Conservation (phyloP, 1,284 basidiomycete species). For the Puccinia coronata region DNA sequence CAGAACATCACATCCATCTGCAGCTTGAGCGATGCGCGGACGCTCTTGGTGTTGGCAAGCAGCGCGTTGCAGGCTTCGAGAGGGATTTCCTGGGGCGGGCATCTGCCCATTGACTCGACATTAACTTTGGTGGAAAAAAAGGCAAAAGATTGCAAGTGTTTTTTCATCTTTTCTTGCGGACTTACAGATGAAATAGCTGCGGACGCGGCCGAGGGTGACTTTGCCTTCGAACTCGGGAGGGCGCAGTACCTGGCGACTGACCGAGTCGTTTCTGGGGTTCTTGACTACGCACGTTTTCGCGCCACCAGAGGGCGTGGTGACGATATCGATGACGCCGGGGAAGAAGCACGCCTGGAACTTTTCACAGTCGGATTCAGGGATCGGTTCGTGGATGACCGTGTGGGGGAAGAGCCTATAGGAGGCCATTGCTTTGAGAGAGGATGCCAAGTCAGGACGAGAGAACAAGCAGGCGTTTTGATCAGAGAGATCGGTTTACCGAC, state of each 20-base stretch:
- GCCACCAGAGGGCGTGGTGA: slow-evolving; percentile 61
- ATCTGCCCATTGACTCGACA: slow-evolving; percentile 45
- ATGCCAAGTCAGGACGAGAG: too few species aligned
- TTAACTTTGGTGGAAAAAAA: too few species aligned
- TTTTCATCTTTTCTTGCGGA: slow-evolving; percentile 24
- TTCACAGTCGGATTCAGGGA: slow-evolving; percentile 66
- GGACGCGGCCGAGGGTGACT: slow-evolving; percentile 79
- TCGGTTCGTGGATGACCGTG: slow-evolving; percentile 74
- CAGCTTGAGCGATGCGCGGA: slow-evolving; percentile 16
- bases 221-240: slow-evolving; percentile 86
- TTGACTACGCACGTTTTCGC: slow-evolving; percentile 68
- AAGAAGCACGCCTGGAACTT: slow-evolving; percentile 89
- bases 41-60: slow-evolving; percentile 31
- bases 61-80: slow-evolving; percentile 40
- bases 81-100: slow-evolving; percentile 44
- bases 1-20: too few species aligned
- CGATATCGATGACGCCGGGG: slow-evolving; percentile 78
- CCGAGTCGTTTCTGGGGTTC: slow-evolving; percentile 75
- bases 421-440: slow-evolving; percentile 89
- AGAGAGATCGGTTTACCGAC: too few species aligned
- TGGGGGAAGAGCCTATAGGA: slow-evolving; percentile 89
- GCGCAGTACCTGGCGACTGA: slow-evolving; percentile 87
- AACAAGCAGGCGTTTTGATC: too few species aligned
- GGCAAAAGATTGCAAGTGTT: neutral
- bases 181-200: slow-evolving; percentile 91